Base-by-base conservation (phyloP, 371 early-diverging fungal species). In the Mucor saturninus region DNA sequence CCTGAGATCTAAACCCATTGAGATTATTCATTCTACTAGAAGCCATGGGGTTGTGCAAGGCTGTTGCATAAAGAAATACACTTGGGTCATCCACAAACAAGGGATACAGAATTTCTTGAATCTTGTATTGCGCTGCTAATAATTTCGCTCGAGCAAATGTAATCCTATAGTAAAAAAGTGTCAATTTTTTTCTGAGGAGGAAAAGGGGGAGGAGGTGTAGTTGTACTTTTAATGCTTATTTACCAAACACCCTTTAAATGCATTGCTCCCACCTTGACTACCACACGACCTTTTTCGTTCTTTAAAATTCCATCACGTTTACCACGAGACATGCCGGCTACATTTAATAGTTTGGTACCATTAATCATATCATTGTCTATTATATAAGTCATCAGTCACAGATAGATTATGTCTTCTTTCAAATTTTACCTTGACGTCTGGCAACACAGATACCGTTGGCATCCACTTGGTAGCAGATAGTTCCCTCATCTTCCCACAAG, bases 201-300 rank as follows among this genome's bases (percentile, higher is more conserved):
- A 1, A 1, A 21, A 21, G 21, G 21, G 21, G 21, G 21, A 21
- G 21, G 21, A 21, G 21, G 21, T 21, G 21, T 21, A 21, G 21
- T 21, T 21, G 21, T 21, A 21, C 21, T 21, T 21, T 21, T 21
- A 57, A 9, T 14, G 32, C 30, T 26, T 53, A 53, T 29, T 77
- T 79, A 84, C 94, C 94, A 93, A 58, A 93, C 94, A 26, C 94
- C 94, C 65, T 93, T 93, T 29, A 93, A 76, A 62, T 91, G 90
- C 93, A 93, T 92, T 0, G 93, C 88, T 15, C 94, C 94, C 1
- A 90, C 90, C 67, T 93, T 93, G 62, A 93, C 89, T 3, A 93
- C 94, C 29, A 86, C 86, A 53, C 94, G 83, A 37, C 89, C 93
- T 72, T 89, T 89, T 73, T 93, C 94, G 59, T 91, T 90, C 71